Percentiles rank a stretch among this genome's conserved stretches.
Evolutionary conservation across 768 basidiomycete genomes (phyloP).

Genomic region (Boletus vinaceobasis): DNA sequence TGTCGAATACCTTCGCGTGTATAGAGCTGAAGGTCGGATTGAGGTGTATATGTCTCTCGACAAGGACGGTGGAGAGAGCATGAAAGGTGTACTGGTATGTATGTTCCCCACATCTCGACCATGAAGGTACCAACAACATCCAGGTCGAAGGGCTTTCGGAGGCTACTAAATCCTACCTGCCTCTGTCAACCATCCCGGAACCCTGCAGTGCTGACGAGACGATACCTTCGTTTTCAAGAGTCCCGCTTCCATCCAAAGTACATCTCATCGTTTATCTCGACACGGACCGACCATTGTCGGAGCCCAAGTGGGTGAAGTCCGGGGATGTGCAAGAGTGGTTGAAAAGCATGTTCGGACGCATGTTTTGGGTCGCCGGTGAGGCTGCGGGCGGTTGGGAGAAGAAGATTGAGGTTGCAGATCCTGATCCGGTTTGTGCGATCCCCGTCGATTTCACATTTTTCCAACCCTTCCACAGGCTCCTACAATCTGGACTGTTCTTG

Average conservation of each 20-base stretch:
- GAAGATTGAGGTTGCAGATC: slow-evolving; percentile 88
- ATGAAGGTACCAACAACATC: slow-evolving; percentile 8
- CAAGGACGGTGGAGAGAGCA: slow-evolving; percentile 49
- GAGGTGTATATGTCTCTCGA: slow-evolving; percentile 70
- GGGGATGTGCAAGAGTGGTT: slow-evolving; percentile 95
- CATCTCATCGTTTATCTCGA: slow-evolving; percentile 81
- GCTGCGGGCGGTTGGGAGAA: slow-evolving; percentile 92
- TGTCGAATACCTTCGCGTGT: slow-evolving; percentile 77
- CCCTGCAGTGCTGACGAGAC: slow-evolving; percentile 52
- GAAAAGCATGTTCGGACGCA: slow-evolving; percentile 80
- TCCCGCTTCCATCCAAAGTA: slow-evolving; percentile 48
- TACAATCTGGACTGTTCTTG: slow-evolving; percentile 86
- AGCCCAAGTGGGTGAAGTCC: slow-evolving; percentile 95
- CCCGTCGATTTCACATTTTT: background rate
- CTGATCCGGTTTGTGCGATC: slow-evolving; percentile 76
- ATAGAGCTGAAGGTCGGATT: slow-evolving; percentile 78
- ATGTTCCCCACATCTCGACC: background rate
- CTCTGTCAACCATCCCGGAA: slow-evolving; percentile 46
- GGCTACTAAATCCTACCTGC: slow-evolving; percentile 63
- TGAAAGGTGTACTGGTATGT: slow-evolving; percentile 77
- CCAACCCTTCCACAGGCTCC: slow-evolving; percentile 58
- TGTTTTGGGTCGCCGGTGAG: slow-evolving; percentile 83
- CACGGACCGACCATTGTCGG: slow-evolving; percentile 82
- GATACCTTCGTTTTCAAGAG: slow-evolving; percentile 69
- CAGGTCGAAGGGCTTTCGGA: slow-evolving; percentile 78